These are phyloP conservation scores for Flueggea neowawraea DNA, from an alignment of 441 rosid genomes.

Conservation along the genomic window DNA sequence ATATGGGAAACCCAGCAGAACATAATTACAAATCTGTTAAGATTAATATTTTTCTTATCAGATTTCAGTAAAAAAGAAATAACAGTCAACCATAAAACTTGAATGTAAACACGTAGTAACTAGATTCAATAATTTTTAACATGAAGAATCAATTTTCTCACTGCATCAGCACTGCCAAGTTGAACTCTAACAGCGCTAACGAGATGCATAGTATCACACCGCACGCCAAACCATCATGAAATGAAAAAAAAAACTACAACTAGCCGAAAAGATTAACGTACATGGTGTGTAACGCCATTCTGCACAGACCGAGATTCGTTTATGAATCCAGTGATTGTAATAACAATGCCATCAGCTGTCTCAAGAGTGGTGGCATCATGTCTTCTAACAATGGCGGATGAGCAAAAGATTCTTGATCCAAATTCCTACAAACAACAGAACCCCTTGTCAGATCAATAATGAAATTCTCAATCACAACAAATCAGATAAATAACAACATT, in stretches of 20 bases:
- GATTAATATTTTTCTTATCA: not conserved
- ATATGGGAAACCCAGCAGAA: slow-evolving; percentile 60
- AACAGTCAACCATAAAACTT: too few species aligned
- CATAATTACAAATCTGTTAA: slow-evolving; percentile 43
- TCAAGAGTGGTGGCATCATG: slow-evolving; percentile 50
- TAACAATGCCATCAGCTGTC: slow-evolving; percentile 56
- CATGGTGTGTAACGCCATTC: slow-evolving; percentile 59
- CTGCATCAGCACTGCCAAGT: not conserved
- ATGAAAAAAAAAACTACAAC: too few species aligned
- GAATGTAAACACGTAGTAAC: too few species aligned
- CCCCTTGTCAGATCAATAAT: not conserved
- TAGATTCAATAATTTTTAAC: not conserved
- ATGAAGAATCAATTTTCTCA: not conserved
- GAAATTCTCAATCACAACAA: not conserved
- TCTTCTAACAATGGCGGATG: slow-evolving; percentile 60
- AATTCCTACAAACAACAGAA: slow-evolving; percentile 17
- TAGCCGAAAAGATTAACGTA: slow-evolving; percentile 9
- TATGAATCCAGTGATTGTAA: slow-evolving; percentile 53
- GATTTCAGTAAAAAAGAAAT: not conserved
- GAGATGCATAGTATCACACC: too few species aligned
- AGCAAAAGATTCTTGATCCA: slow-evolving; percentile 44
- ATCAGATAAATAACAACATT: not conserved
- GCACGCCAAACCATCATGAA: too few species aligned
- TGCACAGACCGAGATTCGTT: slow-evolving; percentile 35
- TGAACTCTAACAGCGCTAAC: not conserved